Base-by-base conservation (phyloP, 164 flowering plant species). In the Protea cynaroides region DNA sequence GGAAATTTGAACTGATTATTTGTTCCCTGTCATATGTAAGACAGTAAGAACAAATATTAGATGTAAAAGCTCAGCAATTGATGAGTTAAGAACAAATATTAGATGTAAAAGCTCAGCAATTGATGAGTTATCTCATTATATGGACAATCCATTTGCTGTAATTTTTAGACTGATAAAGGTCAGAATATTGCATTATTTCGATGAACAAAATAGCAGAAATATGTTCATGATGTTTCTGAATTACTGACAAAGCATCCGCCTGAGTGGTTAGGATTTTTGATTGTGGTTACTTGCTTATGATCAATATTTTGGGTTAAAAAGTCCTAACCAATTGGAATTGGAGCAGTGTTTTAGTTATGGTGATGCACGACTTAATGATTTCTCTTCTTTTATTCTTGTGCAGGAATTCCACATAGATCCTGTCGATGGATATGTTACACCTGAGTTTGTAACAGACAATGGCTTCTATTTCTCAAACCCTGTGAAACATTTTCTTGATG, bases 381-480 rank as follows among this genome's bases (percentile, higher is more conserved):
- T 44, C 1, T 15, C 17, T 0, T 21, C 34, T 61, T 52, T 9
- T n/a, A n/a, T n/a, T 22, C n/a, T 21, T 56, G 56, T 58, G 65
- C 84, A 92, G 98, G 97, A 90, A 69, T 93, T 88, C 69, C n/a
- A 36, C 22, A 61, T 86, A 49, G 94, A 88, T 70, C 77, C 89
- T 46, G 91, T 61, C 36, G 79, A 73, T 60, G 81, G 73, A 75
- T 93, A 77, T 56, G 90, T 84, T 14, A 84, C 94, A 14, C 67
- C 75, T 34, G 75, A 73, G 29, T 90, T 93, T 68, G 78, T 84
- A 12, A 86, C 83, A 0, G 67, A 77, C 43, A 61, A 50, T 18
- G 96, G 96, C 59, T 92, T 87, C 79, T 93, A 78, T 72, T 77
- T 68, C 69, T 90, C 97, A 29, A 76, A 83, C 68, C 98, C 98